Conservation (phyloP, 31 red algal genomes). For the Endocladia muricata region DNA sequence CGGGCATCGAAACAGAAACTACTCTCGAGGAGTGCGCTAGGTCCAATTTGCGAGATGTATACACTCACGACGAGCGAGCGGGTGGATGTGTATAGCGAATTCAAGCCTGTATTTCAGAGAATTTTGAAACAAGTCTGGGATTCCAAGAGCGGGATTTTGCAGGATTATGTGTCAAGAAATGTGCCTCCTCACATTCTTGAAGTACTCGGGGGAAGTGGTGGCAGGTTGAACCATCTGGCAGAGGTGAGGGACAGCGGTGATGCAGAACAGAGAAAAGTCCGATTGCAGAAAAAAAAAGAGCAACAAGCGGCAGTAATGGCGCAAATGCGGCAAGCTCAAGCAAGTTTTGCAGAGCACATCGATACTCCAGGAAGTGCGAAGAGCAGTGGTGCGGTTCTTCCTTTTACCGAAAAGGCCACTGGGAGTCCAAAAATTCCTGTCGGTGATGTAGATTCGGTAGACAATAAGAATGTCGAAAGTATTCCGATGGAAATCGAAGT, state of each 20-base stretch:
- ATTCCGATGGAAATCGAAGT: no score
- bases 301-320: conserved; percentile 41
- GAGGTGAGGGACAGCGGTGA: neutral
- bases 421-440: neutral
- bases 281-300: conserved; percentile 41
- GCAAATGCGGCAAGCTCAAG: conserved; percentile 53
- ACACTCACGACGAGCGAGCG: neutral
- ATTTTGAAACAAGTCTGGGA: neutral
- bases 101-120: neutral
- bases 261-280: conserved; percentile 13
- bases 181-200: no score
- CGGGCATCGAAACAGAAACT: neutral
- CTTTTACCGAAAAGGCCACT: neutral
- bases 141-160: neutral
- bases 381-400: neutral
- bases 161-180: neutral
- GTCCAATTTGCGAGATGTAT: neutral
- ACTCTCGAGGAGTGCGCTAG: neutral
- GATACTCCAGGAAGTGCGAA: neutral
- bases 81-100: neutral
- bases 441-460: neutral
- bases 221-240: neutral
- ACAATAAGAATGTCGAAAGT: neutral
- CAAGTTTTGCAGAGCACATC: conserved; percentile 36
- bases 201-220: no score